A percentile compares a stretch with the other conserved stretches of the same genome.
Evolutionary conservation across 108 stramenopile species (phyloP).

Genomic region (Fistulifera solaris): DNA sequence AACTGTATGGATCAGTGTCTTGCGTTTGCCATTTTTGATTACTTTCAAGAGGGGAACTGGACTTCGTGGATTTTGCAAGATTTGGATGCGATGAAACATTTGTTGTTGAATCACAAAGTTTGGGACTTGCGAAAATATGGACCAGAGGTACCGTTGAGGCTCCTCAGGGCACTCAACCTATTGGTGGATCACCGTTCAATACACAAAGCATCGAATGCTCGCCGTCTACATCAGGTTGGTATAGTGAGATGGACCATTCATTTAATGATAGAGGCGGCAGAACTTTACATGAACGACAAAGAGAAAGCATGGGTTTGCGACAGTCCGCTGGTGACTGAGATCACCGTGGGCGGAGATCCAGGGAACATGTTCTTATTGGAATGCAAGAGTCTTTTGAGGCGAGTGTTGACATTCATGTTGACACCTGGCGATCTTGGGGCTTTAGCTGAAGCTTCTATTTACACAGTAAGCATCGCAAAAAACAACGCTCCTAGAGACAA

Average conservation of each 20-base stretch:
- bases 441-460: slow-evolving; percentile 76
- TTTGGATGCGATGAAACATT: slow-evolving; percentile 85
- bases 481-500: slow-evolving; percentile 1
- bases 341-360: slow-evolving; percentile 80
- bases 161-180: slow-evolving; percentile 65
- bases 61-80: slow-evolving; percentile 78
- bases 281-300: slow-evolving; percentile 39
- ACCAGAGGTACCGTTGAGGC: slow-evolving; percentile 63
- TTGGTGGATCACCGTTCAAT: slow-evolving; percentile 65
- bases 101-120: slow-evolving; percentile 83
- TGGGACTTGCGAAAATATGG: slow-evolving; percentile 71
- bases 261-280: slow-evolving; percentile 80
- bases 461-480: slow-evolving; percentile 49
- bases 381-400: slow-evolving; percentile 75
- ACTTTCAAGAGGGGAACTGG: slow-evolving; percentile 7
- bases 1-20: slow-evolving; percentile 77
- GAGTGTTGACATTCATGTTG: slow-evolving; percentile 80
- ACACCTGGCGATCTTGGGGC: slow-evolving; percentile 82
- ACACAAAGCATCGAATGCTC: slow-evolving; percentile 81
- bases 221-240: slow-evolving; percentile 73
- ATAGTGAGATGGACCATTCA: slow-evolving; percentile 82
- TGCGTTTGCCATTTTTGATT: slow-evolving; percentile 65
- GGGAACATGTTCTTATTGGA: slow-evolving; percentile 60
- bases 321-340: slow-evolving; percentile 49
- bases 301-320: slow-evolving; percentile 42